Evolutionary conservation across 306 rosid genomes (phyloP), one percentile per base, ranked within the genome.

Genomic region (Cicer yamashitae): DNA sequence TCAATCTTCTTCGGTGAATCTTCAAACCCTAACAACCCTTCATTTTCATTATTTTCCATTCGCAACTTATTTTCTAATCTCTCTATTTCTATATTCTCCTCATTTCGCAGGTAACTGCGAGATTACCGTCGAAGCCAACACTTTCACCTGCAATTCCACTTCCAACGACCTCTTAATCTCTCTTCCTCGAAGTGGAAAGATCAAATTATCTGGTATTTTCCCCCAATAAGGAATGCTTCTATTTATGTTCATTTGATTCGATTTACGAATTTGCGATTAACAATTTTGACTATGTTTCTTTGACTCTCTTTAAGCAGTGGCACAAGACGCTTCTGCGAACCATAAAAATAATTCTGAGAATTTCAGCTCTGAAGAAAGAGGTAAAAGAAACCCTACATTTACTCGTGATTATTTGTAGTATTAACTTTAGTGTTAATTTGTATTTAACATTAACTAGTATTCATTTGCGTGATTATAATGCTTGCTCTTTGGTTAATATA

Each of bases 1-100:
- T 77, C 89, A 45, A 82, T 90, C 75, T 78, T 78, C 47, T 85
- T 89, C 46, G 96, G 98, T 90, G 76, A 83, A 67, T 10, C 65
- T 70, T 63, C 65, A 44, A 77, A 74, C 82, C 78, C 76, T 80
- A 77, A 67, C 44, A 13, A 11, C 41, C 8, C 15, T 57, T 0
- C 7, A 44, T 18, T 53, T 3, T 37, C 20, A n/a, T 7, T 10
- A 11, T 13, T 13, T 12, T 34, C 2, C 6, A 34, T 60, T 60
- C 44, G 2, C 8, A 6, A 1, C 41, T 41, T 6, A 45, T 30
- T 62, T 40, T 46, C 60, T 79, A 11, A 61, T 62, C 18, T 13
- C 46, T 46, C 12, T 30, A 7, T 51, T 75, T 39, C 39, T 39
- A 67, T 62, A 14, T 63, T 77, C 67, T 68, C 12, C 5, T 43